Percentiles rank a stretch among this genome's conserved stretches.
phyloP scores from a whole-genome alignment of 805 yeast genomes.

The Candida orba region DNA sequence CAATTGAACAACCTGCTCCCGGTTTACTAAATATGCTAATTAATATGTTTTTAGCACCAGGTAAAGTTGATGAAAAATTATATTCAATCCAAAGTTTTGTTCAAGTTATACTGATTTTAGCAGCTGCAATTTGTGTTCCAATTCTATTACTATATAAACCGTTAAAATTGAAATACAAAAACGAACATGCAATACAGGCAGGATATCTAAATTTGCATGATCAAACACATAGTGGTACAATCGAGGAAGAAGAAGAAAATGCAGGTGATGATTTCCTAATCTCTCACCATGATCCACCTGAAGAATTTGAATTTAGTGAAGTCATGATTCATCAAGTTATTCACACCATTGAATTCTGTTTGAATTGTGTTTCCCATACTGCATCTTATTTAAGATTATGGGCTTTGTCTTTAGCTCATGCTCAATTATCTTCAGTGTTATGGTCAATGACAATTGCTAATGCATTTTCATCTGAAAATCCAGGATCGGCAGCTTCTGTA shows the following conservation, averaged over 20 bases:
- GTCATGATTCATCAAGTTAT: slow-evolving; percentile 96
- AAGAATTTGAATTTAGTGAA: slow-evolving; percentile 54
- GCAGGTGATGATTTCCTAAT: slow-evolving; percentile 35
- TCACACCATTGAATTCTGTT: slow-evolving; percentile 96
- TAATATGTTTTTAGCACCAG: slow-evolving; percentile 93
- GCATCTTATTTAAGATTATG: slow-evolving; percentile 95
- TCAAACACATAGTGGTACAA: slow-evolving; percentile 24
- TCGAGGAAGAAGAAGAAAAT: slow-evolving; percentile 34
- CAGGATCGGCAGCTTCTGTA: slow-evolving; percentile 56
- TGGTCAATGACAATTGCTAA: slow-evolving; percentile 81
- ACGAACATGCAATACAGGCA: slow-evolving; percentile 42
- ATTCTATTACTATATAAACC: slow-evolving; percentile 87
- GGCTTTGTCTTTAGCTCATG: slow-evolving; percentile 98
- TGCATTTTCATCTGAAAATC: slow-evolving; percentile 49
- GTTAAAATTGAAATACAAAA: slow-evolving; percentile 52
- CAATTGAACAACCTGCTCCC: slow-evolving; percentile 73
- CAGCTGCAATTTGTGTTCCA: slow-evolving; percentile 89
- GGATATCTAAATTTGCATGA: slow-evolving; percentile 41
- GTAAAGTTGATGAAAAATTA: slow-evolving; percentile 71
- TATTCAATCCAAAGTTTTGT: slow-evolving; percentile 73
- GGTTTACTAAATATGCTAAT: slow-evolving; percentile 91
- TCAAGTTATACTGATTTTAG: slow-evolving; percentile 61
- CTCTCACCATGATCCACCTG: slow-evolving; percentile 43
- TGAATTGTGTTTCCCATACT: slow-evolving; percentile 95
- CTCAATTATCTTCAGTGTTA: slow-evolving; percentile 87